Evolutionary conservation across 768 basidiomycete genomes (phyloP).

Genomic region (Xerocomellus dryophilus): DNA sequence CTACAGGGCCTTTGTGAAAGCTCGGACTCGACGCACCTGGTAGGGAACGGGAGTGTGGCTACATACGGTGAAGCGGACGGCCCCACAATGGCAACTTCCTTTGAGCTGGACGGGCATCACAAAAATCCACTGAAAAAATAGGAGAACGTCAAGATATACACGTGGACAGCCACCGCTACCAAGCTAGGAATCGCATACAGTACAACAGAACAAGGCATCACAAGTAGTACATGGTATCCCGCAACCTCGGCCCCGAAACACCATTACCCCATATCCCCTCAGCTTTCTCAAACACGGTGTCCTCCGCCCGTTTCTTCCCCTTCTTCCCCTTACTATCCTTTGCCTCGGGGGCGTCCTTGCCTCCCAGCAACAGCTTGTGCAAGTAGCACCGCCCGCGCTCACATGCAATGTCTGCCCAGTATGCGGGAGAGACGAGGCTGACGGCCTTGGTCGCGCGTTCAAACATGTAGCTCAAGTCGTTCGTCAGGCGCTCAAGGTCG

Average conservation of each 20-base stretch:
- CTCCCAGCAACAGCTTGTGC: conserved; percentile 40
- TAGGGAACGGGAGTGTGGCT: conserved; percentile 61
- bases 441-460: conserved; percentile 52
- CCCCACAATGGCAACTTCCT: conserved; percentile 38
- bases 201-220: background rate
- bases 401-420: conserved; percentile 48
- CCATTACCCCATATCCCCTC: conserved; percentile 53
- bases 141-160: background rate
- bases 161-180: background rate
- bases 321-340: conserved; percentile 23
- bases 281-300: conserved; percentile 52
- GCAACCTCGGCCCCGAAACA: conserved; percentile 46
- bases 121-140: background rate
- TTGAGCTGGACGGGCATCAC: conserved; percentile 51
- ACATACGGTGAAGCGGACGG: conserved; percentile 34
- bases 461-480: conserved; percentile 54
- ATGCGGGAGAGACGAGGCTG: conserved; percentile 36
- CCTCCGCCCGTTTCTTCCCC: conserved; percentile 40
- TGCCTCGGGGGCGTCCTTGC: conserved; percentile 15
- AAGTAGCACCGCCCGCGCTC: conserved; percentile 55
- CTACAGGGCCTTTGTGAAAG: background rate
- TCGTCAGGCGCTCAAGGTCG: conserved; percentile 47
- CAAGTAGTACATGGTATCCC: conserved; percentile 73
- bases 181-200: no score
- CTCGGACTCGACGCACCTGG: conserved; percentile 38